A percentile compares a stretch with the other conserved stretches of the same genome.
phyloP scores from a whole-genome alignment of 768 basidiomycete species.

The Tubosaeta sp. region DNA sequence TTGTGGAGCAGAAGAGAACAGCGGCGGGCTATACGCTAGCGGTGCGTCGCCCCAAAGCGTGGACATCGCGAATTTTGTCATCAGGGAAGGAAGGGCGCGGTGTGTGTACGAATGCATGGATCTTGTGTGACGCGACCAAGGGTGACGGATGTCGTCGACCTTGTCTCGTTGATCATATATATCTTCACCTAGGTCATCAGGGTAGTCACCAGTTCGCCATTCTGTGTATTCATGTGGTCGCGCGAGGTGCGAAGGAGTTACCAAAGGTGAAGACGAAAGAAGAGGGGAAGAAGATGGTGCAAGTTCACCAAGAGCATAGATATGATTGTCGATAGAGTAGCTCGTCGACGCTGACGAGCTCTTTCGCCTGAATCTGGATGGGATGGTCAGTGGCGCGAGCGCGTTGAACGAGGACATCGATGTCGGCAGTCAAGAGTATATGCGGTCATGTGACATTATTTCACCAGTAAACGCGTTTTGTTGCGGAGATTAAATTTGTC shows the following conservation, averaged over 20 bases:
- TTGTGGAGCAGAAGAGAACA: neutral
- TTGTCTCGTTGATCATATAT: neutral
- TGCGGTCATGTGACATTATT: conserved; percentile 29
- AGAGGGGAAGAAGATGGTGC: conserved; percentile 16
- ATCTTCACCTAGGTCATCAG: neutral
- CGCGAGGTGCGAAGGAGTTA: conserved; percentile 11
- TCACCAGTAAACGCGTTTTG: conserved; percentile 32
- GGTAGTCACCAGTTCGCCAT: conserved; percentile 4
- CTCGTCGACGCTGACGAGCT: conserved; percentile 18
- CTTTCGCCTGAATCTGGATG: conserved; percentile 22
- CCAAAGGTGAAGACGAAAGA: conserved; percentile 18
- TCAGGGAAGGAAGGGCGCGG: conserved; percentile 17
- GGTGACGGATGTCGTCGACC: neutral
- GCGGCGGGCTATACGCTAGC: neutral
- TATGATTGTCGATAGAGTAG: neutral
- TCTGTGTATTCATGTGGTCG: conserved; percentile 1
- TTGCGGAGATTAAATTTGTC: conserved; percentile 26
- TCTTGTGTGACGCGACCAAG: conserved; percentile 4
- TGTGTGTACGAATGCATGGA: neutral
- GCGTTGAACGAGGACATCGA: conserved; percentile 22
- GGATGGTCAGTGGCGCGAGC: conserved; percentile 10
- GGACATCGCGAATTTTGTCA: conserved; percentile 12
- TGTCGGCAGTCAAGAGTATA: conserved; percentile 25
- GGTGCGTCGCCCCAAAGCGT: neutral
- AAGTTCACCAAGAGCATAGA: neutral